A percentile compares a stretch with the other conserved stretches of the same genome.
Conservation (phyloP, 1,284 basidiomycete species). For the Ganoderma boninense region DNA sequence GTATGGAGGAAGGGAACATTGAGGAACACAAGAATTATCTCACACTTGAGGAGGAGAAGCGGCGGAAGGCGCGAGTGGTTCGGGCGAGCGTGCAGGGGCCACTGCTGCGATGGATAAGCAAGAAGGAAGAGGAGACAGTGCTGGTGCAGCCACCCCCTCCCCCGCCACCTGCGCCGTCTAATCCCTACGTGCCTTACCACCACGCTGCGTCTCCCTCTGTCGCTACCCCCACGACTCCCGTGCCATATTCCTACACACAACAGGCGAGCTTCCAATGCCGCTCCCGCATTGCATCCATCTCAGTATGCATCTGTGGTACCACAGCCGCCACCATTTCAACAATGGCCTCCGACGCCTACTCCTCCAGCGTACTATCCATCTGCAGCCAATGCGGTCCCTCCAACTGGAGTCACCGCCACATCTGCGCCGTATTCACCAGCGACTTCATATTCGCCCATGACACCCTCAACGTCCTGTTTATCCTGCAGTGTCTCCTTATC, state of each 20-base stretch:
- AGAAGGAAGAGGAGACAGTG: constrained; percentile 61
- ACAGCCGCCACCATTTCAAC: constrained; percentile 23
- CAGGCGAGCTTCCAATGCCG: background rate
- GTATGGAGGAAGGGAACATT: constrained; percentile 87
- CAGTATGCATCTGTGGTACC: background rate
- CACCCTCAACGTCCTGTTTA: constrained; percentile 11
- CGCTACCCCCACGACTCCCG: background rate
- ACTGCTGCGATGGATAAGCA: constrained; percentile 78
- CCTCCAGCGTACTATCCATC: constrained; percentile 20
- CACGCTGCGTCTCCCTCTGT: background rate
- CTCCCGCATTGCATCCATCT: constrained; percentile 1
- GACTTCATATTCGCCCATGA: background rate
- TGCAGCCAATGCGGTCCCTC: constrained; percentile 23
- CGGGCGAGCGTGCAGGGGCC: constrained; percentile 74
- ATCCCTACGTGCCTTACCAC: constrained; percentile 16
- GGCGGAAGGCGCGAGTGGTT: constrained; percentile 69
- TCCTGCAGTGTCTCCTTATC: background rate
- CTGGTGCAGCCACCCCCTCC: constrained; percentile 39
- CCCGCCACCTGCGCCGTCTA: constrained; percentile 23
- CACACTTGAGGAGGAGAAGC: constrained; percentile 81
- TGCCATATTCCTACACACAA: constrained; percentile 1
- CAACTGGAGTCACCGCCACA: constrained; percentile 12
- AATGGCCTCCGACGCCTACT: constrained; percentile 26
- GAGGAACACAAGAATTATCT: constrained; percentile 83
- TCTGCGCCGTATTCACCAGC: background rate